Conservation (phyloP, 2,329 filamentous ascomycete genomes). For the Fusarium sp. region DNA sequence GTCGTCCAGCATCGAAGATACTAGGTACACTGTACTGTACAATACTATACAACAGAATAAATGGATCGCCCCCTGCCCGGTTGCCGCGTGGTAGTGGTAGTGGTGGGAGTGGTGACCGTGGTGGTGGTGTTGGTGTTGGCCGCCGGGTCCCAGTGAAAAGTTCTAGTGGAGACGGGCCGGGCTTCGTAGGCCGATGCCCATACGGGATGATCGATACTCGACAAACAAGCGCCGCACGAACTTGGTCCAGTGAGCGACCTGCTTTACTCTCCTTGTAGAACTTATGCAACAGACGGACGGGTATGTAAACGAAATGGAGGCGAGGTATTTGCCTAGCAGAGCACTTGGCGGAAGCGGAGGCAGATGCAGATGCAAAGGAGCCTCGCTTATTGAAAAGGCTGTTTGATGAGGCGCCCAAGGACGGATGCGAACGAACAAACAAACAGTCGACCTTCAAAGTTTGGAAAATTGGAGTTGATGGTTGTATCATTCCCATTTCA, state of each 20-base stretch:
- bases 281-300: conserved; percentile 20
- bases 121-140: conserved; percentile 35
- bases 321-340: conserved; percentile 6
- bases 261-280: conserved; percentile 1
- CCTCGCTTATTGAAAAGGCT: conserved; percentile 8
- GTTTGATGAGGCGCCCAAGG: neutral
- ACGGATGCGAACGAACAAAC: neutral
- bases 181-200: conserved; percentile 35
- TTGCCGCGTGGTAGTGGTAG: conserved; percentile 39
- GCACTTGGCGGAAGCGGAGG: neutral
- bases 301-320: conserved; percentile 26
- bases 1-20: conserved; percentile 35
- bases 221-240: conserved; percentile 34
- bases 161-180: conserved; percentile 36
- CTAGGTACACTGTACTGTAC: conserved; percentile 5
- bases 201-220: conserved; percentile 39
- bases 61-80: conserved; percentile 37
- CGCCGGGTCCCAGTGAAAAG: conserved; percentile 28
- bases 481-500: neutral
- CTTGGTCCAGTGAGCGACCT: conserved; percentile 10
- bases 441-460: neutral
- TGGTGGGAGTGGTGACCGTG: conserved; percentile 41
- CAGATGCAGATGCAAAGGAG: neutral
- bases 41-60: conserved; percentile 4
- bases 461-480: conserved; percentile 1